phyloP scores from a whole-genome alignment of 768 basidiomycete genomes.

The Russula abietina region DNA sequence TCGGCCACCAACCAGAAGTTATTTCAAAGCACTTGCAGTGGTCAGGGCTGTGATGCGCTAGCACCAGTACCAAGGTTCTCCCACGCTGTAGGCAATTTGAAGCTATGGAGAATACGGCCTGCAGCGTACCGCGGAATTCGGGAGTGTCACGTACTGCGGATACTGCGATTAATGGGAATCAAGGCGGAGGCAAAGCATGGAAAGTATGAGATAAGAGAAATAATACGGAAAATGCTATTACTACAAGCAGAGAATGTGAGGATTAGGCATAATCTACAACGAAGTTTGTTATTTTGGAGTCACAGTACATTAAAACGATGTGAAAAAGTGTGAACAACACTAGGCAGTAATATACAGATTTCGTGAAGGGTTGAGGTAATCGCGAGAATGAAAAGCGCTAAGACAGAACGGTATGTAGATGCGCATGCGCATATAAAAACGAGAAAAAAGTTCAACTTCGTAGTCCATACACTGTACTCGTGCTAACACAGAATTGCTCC shows the following conservation, averaged over 20 bases:
- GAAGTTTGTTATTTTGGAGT: background rate
- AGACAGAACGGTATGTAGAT: constrained; percentile 17
- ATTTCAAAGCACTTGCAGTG: too few species aligned
- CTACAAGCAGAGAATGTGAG: constrained; percentile 1
- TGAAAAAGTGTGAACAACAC: background rate
- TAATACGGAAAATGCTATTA: constrained; percentile 1
- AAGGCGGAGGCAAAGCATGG: background rate
- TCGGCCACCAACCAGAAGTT: too few species aligned
- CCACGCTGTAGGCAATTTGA: too few species aligned
- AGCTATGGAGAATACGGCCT: background rate
- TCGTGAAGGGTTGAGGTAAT: constrained; percentile 8
- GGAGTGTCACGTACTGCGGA: too few species aligned
- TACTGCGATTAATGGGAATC: background rate
- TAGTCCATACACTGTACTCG: constrained; percentile 6
- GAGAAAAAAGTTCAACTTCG: background rate
- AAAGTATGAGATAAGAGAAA: background rate
- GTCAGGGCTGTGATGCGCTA: too few species aligned
- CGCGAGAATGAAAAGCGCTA: background rate
- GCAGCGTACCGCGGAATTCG: too few species aligned
- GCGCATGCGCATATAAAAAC: constrained; percentile 20
- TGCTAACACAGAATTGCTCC: background rate
- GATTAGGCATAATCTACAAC: constrained; percentile 10
- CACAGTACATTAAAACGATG: constrained; percentile 1
- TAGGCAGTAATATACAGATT: constrained; percentile 15
- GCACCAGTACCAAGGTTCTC: too few species aligned